Percentiles rank a stretch among this genome's conserved stretches.
Evolutionary conservation across 73 alveolate genomes (phyloP).

Genomic region (Tetrahymena elliotti): DNA sequence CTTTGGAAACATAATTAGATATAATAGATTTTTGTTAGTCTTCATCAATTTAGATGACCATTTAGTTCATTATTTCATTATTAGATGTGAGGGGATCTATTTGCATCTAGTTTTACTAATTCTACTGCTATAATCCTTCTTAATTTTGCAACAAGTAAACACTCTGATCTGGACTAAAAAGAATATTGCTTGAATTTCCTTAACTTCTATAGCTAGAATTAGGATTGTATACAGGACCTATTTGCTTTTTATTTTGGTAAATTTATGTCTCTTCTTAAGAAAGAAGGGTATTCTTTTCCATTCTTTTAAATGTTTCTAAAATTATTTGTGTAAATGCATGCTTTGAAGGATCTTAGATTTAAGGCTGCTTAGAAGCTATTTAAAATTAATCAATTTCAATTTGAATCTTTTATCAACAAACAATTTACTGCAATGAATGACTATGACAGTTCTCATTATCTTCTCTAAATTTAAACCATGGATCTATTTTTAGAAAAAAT

Average conservation of each 20-base stretch:
- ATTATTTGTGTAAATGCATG: not conserved
- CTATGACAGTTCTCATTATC: not conserved
- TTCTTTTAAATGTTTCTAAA: not conserved
- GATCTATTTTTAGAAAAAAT: not conserved
- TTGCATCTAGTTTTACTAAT: not conserved
- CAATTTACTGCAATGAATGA: not conserved
- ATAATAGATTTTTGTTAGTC: not conserved
- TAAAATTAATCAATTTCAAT: not conserved
- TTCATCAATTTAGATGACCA: not conserved
- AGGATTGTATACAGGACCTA: not conserved
- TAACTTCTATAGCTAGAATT: not conserved
- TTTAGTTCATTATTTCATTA: not conserved
- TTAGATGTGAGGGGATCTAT: not conserved
- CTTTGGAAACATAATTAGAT: not conserved
- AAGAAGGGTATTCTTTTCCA: not conserved
- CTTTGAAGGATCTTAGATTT: not conserved
- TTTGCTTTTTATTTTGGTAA: not conserved
- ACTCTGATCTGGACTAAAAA: not conserved
- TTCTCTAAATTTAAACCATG: not conserved
- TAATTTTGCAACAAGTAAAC: not conserved
- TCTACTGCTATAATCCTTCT: not conserved
- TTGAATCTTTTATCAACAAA: not conserved
- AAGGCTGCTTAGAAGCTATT: not conserved
- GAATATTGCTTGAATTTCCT: not conserved
- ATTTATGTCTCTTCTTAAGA: not conserved